Evolutionary conservation across 257 asterid genomes (phyloP).

Genomic region (Mitragyna speciosa): DNA sequence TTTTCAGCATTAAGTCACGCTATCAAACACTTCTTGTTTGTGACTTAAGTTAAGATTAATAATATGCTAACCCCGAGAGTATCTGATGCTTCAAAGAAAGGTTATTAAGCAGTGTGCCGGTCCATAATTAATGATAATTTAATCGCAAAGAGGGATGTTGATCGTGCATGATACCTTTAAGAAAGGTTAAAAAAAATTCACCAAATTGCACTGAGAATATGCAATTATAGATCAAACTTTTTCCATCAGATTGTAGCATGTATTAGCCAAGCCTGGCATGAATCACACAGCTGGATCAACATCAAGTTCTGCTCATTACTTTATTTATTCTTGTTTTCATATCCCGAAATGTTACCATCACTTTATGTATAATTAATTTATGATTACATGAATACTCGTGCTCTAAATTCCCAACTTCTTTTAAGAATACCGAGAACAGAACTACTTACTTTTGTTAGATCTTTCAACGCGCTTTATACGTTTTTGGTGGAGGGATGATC

Average conservation of each 20-base stretch:
- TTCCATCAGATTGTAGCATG: not conserved
- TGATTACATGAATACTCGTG: slow-evolving; percentile 19
- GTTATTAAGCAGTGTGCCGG: not conserved
- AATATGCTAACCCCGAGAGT: not conserved
- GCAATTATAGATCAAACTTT: not conserved
- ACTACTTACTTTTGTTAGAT: slow-evolving; percentile 10
- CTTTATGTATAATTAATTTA: slow-evolving; percentile 20
- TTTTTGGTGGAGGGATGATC: not conserved
- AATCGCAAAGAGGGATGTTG: not conserved
- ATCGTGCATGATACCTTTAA: not conserved
- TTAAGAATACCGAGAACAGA: not conserved
- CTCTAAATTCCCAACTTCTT: not conserved
- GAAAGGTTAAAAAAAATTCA: too few species aligned
- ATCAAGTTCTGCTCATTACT: not conserved
- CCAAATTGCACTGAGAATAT: not conserved
- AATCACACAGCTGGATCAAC: not conserved
- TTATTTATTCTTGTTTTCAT: slow-evolving; percentile 13
- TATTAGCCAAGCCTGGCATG: not conserved
- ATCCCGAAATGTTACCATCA: slow-evolving; percentile 13
- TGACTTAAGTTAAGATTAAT: too few species aligned
- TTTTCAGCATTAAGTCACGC: too few species aligned
- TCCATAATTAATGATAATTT: not conserved
- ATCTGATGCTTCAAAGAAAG: not conserved
- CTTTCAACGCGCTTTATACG: slow-evolving; percentile 24
- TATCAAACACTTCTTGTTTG: too few species aligned